phyloP scores from a whole-genome alignment of 805 yeast species.

The Kuraishia floccosa region DNA sequence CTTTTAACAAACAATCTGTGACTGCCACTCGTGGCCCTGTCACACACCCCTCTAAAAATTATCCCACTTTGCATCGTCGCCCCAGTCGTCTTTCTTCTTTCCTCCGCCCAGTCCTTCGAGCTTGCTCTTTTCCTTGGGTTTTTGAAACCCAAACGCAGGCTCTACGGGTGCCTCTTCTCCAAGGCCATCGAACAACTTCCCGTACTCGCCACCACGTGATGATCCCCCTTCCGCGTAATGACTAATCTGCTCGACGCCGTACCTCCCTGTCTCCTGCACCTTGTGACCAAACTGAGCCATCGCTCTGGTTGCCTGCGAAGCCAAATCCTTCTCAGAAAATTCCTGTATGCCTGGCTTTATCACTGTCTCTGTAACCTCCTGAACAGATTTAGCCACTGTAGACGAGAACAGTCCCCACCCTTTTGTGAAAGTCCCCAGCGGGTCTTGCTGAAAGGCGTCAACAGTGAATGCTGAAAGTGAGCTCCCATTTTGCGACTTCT shows the following conservation, averaged over 20 bases:
- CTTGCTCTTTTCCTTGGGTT: constrained; percentile 48
- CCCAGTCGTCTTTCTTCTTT: constrained; percentile 26
- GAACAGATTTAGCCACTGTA: constrained; percentile 74
- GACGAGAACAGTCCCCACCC: constrained; percentile 93
- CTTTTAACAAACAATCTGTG: too few relatives aligned
- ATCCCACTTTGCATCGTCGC: constrained; percentile 56
- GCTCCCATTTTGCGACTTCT: constrained; percentile 20
- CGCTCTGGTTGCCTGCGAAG: constrained; percentile 81
- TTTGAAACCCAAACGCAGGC: constrained; percentile 58
- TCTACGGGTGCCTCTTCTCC: constrained; percentile 22
- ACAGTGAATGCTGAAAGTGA: constrained; percentile 47
- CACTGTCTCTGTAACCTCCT: constrained; percentile 78
- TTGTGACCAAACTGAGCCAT: constrained; percentile 94
- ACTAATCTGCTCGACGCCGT: constrained; percentile 49
- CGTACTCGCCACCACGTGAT: constrained; percentile 26
- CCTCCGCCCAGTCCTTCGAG: constrained; percentile 37
- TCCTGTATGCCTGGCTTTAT: constrained; percentile 87
- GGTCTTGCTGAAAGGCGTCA: constrained; percentile 69
- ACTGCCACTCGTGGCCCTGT: too few relatives aligned
- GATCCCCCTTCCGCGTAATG: constrained; percentile 23
- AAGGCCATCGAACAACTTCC: constrained; percentile 46
- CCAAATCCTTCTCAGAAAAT: constrained; percentile 67
- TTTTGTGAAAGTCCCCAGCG: constrained; percentile 78
- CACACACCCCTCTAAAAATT: constrained; percentile 28
- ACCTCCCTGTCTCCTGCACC: constrained; percentile 78